Evolutionary conservation across 495 filamentous ascomycete species (phyloP), one percentile per base, ranked within the genome.

Genomic region (Lindgomyces ingoldianus): DNA sequence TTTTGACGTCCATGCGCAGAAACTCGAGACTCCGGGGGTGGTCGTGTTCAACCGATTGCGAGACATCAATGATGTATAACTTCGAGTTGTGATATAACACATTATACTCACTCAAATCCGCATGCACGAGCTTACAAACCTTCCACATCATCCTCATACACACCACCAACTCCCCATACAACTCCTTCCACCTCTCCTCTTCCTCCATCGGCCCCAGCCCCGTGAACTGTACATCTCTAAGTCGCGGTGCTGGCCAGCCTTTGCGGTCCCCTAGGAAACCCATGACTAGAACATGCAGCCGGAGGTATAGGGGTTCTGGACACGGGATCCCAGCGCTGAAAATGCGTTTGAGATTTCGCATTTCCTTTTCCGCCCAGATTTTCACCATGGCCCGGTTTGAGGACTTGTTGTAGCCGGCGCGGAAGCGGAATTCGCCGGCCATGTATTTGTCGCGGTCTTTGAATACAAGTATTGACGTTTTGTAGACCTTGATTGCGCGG

Each of bases 351-450:
- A 98, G 71, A 76, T 98, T 98, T 49, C 94, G 84, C 81, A 96
- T 94, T 75, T 98, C 94, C 77, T 98, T 98, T 77, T 97, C 93
- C 3, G 95, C 94, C 94, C 94, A 98, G 45, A 96, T 77, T 75
- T 96, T 94, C 52, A 98, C 93, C 93, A 96, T 97, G 49, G 91
- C 89, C 3, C 92, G 84, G 75, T 90, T 94, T 76, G 89, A 93
- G 60, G 85, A 88, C 80, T 97, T 97, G 76, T 90, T 93, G 75
- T 91, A 91, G 36, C 92, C 93, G 47, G 82, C 78, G 41, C 85
- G 78, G 78, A 92, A 91, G 29, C 95, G 81, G 75, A 91, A 91
- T 74, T 98, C 94, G 57, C 95, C 94, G 0, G 87, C 88, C 33
- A 98, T 91, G 73, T 98, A 98, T 64, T 90, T 89, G 71, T 96